Percentiles rank a stretch among this genome's conserved stretches.
These are phyloP conservation scores for Nakaseomyces glabratus DNA, from an alignment of 1,139 yeast species.

Conservation along the genomic window DNA sequence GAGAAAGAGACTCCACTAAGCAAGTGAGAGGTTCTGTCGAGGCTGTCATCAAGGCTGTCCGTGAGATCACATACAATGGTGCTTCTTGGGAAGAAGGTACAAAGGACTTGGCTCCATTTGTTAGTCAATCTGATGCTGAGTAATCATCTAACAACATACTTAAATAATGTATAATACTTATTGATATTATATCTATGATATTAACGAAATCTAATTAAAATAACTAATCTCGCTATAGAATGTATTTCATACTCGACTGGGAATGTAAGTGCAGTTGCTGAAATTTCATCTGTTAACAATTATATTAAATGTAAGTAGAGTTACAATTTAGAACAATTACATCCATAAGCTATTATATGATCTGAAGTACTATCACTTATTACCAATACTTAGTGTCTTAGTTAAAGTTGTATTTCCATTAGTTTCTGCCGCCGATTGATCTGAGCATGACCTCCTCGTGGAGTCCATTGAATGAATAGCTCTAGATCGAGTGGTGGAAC, in stretches of 20 bases:
- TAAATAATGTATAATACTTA: slow-evolving; percentile 4
- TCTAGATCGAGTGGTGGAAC: slow-evolving; percentile 9
- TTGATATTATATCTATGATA: too few relatives aligned
- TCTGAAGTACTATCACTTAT: too few relatives aligned
- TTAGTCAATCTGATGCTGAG: slow-evolving; percentile 37
- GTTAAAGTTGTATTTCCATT: neutral
- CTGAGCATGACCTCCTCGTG: slow-evolving; percentile 6
- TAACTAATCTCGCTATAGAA: too few relatives aligned
- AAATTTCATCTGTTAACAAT: too few relatives aligned
- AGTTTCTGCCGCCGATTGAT: slow-evolving; percentile 9
- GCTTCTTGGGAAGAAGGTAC: slow-evolving; percentile 83
- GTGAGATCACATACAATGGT: slow-evolving; percentile 65
- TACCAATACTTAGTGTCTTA: too few relatives aligned
- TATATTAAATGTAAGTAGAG: too few relatives aligned
- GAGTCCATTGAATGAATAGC: slow-evolving; percentile 3
- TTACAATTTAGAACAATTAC: too few relatives aligned
- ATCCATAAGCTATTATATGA: too few relatives aligned
- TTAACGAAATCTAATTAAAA: too few relatives aligned
- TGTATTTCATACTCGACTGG: too few relatives aligned
- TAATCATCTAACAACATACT: neutral
- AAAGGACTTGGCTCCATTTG: slow-evolving; percentile 53
- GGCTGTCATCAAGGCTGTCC: slow-evolving; percentile 71
- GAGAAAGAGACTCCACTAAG: slow-evolving; percentile 96
- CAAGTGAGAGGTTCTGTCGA: slow-evolving; percentile 91
- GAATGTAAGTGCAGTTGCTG: too few relatives aligned